Base-by-base conservation (phyloP, 139 green algal species). In the Deuterostichococcus epilithicus region DNA sequence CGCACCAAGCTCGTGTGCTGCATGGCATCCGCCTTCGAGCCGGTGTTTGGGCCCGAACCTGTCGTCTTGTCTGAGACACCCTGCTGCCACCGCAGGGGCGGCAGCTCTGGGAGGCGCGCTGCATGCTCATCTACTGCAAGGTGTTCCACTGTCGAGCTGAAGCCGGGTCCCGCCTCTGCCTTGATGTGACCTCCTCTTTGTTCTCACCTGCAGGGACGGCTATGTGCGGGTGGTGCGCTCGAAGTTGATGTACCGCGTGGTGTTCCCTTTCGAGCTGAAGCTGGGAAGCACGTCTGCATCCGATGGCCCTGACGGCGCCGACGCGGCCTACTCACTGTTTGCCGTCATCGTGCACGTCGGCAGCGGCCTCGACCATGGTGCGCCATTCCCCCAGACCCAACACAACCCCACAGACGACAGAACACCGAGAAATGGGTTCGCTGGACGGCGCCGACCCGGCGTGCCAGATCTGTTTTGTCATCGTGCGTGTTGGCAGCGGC, bases 341-440 rank as follows among this genome's bases (percentile, higher is more conserved):
- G 95, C 87, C 1, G 94, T 98, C 18, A 94, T 99, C 34, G 94
- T 99, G 72, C 96, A 99, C 81, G 92, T 98, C 37, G 95, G 95
- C 38, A 92, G 85, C 44, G 92, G 94, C 10, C 90, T 91, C 18
- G 96, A 98, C 81, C 95, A 99, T 81, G 95, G 91, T 92, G 68
- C 42, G 83, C 32, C n/a, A n/a, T n/a, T n/a, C n/a, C n/a, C n/a
- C n/a, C n/a, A n/a, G n/a, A n/a, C n/a, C n/a, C n/a, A n/a, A n/a
- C n/a, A n/a, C n/a, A n/a, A n/a, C n/a, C n/a, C n/a, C n/a, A n/a
- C n/a, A n/a, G n/a, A n/a, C n/a, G n/a, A n/a, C n/a, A n/a, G n/a
- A n/a, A n/a, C n/a, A n/a, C n/a, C n/a, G n/a, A n/a, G n/a, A n/a
- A n/a, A n/a, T n/a, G n/a, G n/a, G n/a, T n/a, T n/a, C n/a, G 25